A percentile compares a stretch with the other conserved stretches of the same genome.
Conservation (phyloP, 306 rosid genomes). For the Mimosa bimucronata region DNA sequence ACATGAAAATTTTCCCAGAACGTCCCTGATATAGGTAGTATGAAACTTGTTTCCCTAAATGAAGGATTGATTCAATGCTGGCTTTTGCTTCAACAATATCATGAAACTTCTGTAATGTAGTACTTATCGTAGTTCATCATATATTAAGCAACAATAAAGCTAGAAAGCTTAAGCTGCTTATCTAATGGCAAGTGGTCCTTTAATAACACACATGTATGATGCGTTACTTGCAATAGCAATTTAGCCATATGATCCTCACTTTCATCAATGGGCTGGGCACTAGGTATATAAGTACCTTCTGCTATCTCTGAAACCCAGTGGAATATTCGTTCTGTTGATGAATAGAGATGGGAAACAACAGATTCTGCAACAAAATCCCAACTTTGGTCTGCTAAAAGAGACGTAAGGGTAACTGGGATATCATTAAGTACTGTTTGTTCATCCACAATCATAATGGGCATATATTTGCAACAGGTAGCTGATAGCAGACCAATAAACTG, state of each 20-base stretch:
- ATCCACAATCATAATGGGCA: constrained; percentile 80
- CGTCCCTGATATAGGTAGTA: neutral
- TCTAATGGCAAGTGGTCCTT: constrained; percentile 77
- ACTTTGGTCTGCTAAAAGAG: constrained; percentile 60
- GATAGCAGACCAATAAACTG: constrained; percentile 77
- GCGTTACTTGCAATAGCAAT: constrained; percentile 60
- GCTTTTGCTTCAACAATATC: constrained; percentile 9
- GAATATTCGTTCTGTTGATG: constrained; percentile 72
- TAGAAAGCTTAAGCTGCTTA: constrained; percentile 79
- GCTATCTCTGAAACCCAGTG: constrained; percentile 43
- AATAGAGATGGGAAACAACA: constrained; percentile 56
- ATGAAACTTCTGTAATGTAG: constrained; percentile 8
- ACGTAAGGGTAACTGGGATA: constrained; percentile 77
- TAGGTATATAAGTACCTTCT: constrained; percentile 41
- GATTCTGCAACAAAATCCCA: constrained; percentile 69
- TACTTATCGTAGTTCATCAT: constrained; percentile 11
- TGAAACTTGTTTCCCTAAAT: constrained; percentile 18
- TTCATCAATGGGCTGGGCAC: constrained; percentile 66
- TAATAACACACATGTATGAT: constrained; percentile 59
- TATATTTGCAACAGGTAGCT: constrained; percentile 80
- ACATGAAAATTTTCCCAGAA: constrained; percentile 13
- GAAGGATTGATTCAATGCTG: constrained; percentile 13
- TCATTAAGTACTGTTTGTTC: constrained; percentile 61
- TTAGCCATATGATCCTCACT: constrained; percentile 61
- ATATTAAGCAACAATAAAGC: constrained; percentile 54